Conservation (phyloP, 1,284 basidiomycete genomes). For the Wallemia ichthyophaga region DNA sequence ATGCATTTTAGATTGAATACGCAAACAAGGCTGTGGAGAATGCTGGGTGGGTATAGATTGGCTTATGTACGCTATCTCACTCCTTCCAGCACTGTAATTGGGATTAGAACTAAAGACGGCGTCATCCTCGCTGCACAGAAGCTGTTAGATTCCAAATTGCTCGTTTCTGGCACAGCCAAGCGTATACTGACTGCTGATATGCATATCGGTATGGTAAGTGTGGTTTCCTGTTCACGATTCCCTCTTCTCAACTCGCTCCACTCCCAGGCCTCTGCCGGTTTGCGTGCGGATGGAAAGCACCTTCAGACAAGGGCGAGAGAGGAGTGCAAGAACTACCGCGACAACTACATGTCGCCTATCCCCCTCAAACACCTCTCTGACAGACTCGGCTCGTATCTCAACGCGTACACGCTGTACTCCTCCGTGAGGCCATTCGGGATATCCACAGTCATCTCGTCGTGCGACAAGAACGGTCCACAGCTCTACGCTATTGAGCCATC, state of each 20-base stretch:
- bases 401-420: slow-evolving; percentile 90
- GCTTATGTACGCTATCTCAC: background rate
- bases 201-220: slow-evolving; percentile 58
- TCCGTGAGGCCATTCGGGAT: slow-evolving; percentile 93
- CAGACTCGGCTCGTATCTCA: slow-evolving; percentile 61
- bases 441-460: slow-evolving; percentile 61
- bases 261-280: background rate
- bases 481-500: slow-evolving; percentile 85
- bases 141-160: slow-evolving; percentile 82
- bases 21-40: slow-evolving; percentile 96
- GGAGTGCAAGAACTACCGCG: slow-evolving; percentile 48
- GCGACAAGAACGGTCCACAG: slow-evolving; percentile 65
- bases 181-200: slow-evolving; percentile 78
- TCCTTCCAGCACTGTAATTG: slow-evolving; percentile 44
- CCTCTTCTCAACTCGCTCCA: too few relatives aligned
- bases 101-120: slow-evolving; percentile 73
- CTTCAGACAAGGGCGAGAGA: slow-evolving; percentile 37
- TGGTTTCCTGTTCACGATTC: background rate
- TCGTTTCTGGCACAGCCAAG: slow-evolving; percentile 73
- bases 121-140: slow-evolving; percentile 89
- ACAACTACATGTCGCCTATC: slow-evolving; percentile 41
- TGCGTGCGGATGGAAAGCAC: background rate
- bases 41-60: slow-evolving; percentile 35
- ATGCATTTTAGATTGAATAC: slow-evolving; percentile 76
- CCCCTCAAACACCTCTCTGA: slow-evolving; percentile 66